Conservation (phyloP, 495 filamentous ascomycete genomes). For the Daldinia concentrica region DNA sequence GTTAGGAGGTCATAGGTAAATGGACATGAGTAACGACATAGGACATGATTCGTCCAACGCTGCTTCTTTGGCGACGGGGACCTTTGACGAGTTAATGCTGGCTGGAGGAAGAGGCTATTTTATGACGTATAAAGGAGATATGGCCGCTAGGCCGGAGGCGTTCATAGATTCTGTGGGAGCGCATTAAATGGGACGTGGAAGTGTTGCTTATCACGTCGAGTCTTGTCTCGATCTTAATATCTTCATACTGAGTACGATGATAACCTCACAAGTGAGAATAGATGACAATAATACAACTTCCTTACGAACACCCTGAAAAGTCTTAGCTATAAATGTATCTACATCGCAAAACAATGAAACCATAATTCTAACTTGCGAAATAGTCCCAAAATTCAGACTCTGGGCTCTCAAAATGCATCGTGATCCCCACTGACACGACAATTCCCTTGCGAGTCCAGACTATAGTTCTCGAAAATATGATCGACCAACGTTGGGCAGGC, state of each 20-base stretch:
- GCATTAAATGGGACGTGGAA: background rate
- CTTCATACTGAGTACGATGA: background rate
- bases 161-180: background rate
- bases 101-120: background rate
- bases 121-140: background rate
- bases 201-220: background rate
- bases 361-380: background rate
- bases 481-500: background rate
- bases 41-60: background rate
- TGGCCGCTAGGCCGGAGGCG: background rate
- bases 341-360: background rate
- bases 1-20: background rate
- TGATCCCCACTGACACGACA: background rate
- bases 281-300: no score
- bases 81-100: background rate
- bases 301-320: no score
- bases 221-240: background rate
- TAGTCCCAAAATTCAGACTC: background rate
- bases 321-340: no score
- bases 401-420: background rate
- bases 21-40: background rate
- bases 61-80: background rate
- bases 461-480: background rate
- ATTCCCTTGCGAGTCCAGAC: background rate
- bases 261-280: background rate